Base-by-base conservation (phyloP, 768 basidiomycete genomes). In the Tulasnella sp. region DNA sequence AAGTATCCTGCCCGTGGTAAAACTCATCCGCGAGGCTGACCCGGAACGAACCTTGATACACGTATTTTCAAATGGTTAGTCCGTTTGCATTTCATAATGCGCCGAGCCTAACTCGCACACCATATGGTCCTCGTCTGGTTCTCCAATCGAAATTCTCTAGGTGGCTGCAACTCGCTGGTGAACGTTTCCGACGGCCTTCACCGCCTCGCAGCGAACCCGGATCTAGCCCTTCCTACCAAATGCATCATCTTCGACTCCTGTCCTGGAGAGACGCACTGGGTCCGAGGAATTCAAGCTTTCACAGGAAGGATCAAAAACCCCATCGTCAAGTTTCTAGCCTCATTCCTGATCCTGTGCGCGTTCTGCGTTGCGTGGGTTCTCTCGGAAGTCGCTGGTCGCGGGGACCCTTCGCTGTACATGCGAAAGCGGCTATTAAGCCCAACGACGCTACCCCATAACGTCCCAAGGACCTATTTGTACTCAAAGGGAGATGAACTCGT, bases 231-330 rank as follows among this genome's bases (percentile, higher is more conserved):
- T 4, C 78, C 81, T 42, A 60, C 78, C 31, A 41, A n/a, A 20
- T 73, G 82, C 1, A 5, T 84, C 72, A 46, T 84, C 18, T 82
- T 83, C 31, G 83, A 84, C 76, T 84, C 83, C 20, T 83, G 83
- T 72, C 83, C 83, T 2, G 83, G 83, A n/a, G n/a, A 73, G 16
- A 41, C 72, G 16, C 80, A 77, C 8, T 28, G 83, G 7, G 7
- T 28, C 0, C 42, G 60, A 3, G 81, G 80, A 18, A 37, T 81
- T 20, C 31, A 72, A 1, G 83, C 83, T 1, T 82, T 84, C 76
- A 80, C 82, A 0, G 82, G 81, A 31, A 73, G 80, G 14, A 82
- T 83, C 22, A 76, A 78, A 50, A 80, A 42, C 50, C 77, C 41
- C 8, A 34, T 54, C n/a, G 40, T 80, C 60, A 73, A 75, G 46